phyloP scores from a whole-genome alignment of 176 grass and related monocot species.

The Avena sativa region DNA sequence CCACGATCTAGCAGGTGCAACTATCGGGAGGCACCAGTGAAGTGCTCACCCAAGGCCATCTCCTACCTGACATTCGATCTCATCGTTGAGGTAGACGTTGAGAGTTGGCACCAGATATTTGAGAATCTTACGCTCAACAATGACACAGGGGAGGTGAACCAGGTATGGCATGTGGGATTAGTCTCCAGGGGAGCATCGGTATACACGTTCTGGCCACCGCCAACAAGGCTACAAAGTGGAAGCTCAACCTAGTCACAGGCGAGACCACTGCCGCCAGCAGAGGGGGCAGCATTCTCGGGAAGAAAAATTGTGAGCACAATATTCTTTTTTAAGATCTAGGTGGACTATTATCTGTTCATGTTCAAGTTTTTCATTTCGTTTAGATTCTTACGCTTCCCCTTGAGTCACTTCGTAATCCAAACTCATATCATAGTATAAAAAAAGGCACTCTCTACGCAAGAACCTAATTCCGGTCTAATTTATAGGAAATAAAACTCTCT shows the following conservation, averaged over 20 bases:
- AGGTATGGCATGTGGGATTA: too few relatives aligned
- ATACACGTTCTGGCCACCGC: background rate
- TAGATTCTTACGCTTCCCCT: background rate
- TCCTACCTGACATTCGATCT: too few relatives aligned
- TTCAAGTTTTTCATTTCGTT: background rate
- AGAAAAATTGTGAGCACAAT: constrained; percentile 68
- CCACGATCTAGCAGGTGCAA: too few relatives aligned
- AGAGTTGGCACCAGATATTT: too few relatives aligned
- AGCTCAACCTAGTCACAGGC: constrained; percentile 64
- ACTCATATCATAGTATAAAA: background rate
- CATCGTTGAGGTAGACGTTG: too few relatives aligned
- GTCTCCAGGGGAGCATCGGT: constrained; percentile 9
- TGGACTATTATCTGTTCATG: background rate
- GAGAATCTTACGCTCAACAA: too few relatives aligned
- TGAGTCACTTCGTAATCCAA: background rate
- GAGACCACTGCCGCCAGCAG: constrained; percentile 26
- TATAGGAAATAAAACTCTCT: background rate
- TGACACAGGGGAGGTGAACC: too few relatives aligned
- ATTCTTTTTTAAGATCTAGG: background rate
- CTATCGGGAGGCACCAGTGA: too few relatives aligned
- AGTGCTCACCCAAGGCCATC: too few relatives aligned
- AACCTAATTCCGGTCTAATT: background rate
- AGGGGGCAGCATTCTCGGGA: background rate
- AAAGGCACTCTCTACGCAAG: background rate
- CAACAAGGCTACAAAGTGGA: constrained; percentile 47